Conservation (phyloP, 2,329 filamentous ascomycete species). For the Phaeosphaeria sp. region DNA sequence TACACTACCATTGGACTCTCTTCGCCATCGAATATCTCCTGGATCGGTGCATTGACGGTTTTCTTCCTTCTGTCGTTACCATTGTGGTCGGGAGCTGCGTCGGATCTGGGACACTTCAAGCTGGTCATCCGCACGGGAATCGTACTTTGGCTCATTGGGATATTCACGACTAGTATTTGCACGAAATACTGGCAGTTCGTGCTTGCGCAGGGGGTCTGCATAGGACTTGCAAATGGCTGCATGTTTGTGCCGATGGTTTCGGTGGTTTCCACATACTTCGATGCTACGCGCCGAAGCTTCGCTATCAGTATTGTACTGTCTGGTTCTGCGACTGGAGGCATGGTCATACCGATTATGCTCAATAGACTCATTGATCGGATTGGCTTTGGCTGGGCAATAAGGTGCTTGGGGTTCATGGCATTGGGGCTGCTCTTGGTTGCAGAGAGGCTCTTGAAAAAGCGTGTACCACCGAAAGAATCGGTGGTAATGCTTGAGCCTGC, state of each 20-base stretch:
- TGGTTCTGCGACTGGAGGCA: constrained; percentile 52
- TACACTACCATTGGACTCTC: constrained; percentile 26
- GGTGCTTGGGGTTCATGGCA: constrained; percentile 48
- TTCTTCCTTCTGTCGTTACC: constrained; percentile 38
- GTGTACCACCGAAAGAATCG: constrained; percentile 21
- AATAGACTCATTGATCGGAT: constrained; percentile 61
- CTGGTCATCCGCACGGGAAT: constrained; percentile 33
- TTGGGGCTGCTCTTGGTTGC: constrained; percentile 61
- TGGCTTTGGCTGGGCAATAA: constrained; percentile 67
- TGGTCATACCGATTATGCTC: constrained; percentile 59
- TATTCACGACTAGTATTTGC: constrained; percentile 27
- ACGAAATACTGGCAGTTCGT: constrained; percentile 29
- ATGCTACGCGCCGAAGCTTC: constrained; percentile 48
- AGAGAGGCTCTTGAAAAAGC: constrained; percentile 25
- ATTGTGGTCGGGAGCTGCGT: constrained; percentile 33
- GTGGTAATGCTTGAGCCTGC: constrained; percentile 19
- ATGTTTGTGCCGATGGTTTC: constrained; percentile 61
- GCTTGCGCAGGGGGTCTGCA: constrained; percentile 45
- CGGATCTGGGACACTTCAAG: constrained; percentile 39
- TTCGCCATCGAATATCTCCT: constrained; percentile 34
- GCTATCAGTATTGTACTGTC: constrained; percentile 54
- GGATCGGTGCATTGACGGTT: constrained; percentile 45
- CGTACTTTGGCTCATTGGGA: constrained; percentile 27
- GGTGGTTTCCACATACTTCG: constrained; percentile 53
- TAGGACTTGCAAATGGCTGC: constrained; percentile 51